Evolutionary conservation across 345 rosid genomes (phyloP).

Genomic region (Clarkia xantiana): DNA sequence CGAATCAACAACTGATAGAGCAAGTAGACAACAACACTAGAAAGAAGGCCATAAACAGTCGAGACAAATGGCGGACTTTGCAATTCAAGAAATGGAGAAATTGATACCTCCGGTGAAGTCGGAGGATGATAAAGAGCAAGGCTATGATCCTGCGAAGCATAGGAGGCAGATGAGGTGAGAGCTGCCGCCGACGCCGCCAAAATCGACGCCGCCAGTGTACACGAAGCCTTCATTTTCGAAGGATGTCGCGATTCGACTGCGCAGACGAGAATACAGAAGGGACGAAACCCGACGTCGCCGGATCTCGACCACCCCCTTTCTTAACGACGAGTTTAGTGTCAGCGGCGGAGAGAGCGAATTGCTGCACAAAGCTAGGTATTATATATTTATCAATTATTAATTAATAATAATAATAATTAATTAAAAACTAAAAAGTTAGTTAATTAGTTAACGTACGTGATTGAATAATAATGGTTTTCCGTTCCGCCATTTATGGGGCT

Average conservation of each 20-base stretch:
- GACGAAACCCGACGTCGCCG: slow-evolving; percentile 17
- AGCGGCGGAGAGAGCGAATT: too few species aligned
- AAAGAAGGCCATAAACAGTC: too few species aligned
- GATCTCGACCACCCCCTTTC: slow-evolving; percentile 8
- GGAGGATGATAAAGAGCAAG: not conserved
- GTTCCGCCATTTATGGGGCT: not conserved
- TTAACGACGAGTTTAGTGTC: not conserved
- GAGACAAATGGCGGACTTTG: too few species aligned
- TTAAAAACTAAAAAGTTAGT: too few species aligned
- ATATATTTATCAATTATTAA: not conserved
- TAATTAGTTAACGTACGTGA: not conserved
- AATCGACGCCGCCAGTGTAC: slow-evolving; percentile 18
- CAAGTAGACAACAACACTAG: too few species aligned
- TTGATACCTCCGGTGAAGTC: too few species aligned
- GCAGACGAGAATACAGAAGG: not conserved
- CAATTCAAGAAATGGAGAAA: too few species aligned
- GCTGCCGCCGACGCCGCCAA: slow-evolving; percentile 28
- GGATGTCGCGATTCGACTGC: not conserved
- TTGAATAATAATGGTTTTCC: not conserved
- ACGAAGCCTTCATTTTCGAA: slow-evolving; percentile 23
- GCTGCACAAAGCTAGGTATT: not conserved
- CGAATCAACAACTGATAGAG: too few species aligned
- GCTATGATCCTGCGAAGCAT: slow-evolving; percentile 6
- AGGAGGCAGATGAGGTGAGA: slow-evolving; percentile 18
- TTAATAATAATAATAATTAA: too few species aligned